Conservation (phyloP, 352 stramenopile species). For the Phytophthora vignae region DNA sequence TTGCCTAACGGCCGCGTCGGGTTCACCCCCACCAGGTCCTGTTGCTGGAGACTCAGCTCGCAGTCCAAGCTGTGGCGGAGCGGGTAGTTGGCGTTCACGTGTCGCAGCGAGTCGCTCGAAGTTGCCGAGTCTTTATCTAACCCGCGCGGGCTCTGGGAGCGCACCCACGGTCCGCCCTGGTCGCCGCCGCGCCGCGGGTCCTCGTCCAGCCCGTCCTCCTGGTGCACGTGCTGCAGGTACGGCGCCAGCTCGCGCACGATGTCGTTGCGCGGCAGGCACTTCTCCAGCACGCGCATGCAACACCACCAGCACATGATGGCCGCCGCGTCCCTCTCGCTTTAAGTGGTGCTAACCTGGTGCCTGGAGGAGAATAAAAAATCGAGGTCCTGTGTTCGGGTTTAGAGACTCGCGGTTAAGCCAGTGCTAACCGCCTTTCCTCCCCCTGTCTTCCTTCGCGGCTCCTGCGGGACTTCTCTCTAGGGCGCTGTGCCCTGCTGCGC, state of each 20-base stretch:
- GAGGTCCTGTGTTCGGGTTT: background rate
- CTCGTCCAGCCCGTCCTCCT: slow-evolving; percentile 73
- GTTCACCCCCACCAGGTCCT: background rate
- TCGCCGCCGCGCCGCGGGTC: slow-evolving; percentile 51
- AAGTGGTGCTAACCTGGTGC: background rate
- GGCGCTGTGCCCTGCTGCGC: background rate
- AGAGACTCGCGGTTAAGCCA: background rate
- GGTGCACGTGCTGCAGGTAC: slow-evolving; percentile 87
- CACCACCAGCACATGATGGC: slow-evolving; percentile 85
- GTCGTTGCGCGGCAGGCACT: slow-evolving; percentile 87
- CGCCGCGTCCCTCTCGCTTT: background rate
- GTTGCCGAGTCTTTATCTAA: slow-evolving; percentile 70
- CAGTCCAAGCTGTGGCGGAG: slow-evolving; percentile 47
- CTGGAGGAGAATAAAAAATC: background rate
- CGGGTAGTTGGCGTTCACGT: slow-evolving; percentile 52
- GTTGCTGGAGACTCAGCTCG: slow-evolving; percentile 39
- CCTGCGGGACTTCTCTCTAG: background rate
- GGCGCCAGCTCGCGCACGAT: slow-evolving; percentile 88
- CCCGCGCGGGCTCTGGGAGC: slow-evolving; percentile 54
- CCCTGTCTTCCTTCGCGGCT: background rate
- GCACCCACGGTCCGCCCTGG: slow-evolving; percentile 52
- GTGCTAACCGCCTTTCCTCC: background rate
- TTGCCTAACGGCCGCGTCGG: slow-evolving; percentile 31
- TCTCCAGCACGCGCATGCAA: slow-evolving; percentile 89
- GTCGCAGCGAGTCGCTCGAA: slow-evolving; percentile 67